phyloP scores from a whole-genome alignment of 2,329 filamentous ascomycete species.

The Coccinonectria pachysandricola region DNA sequence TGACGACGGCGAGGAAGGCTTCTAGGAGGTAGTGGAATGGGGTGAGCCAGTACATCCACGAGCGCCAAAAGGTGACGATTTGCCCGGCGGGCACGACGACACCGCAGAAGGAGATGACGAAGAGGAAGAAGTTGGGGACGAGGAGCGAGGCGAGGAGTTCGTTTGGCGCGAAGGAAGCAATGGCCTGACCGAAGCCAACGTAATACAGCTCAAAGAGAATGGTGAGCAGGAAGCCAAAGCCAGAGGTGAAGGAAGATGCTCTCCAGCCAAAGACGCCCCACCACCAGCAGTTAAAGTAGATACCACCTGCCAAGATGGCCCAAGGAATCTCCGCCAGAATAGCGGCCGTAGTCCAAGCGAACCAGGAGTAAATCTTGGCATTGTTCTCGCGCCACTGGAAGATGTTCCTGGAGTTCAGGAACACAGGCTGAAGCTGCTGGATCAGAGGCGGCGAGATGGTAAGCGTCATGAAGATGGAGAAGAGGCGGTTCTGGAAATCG shows the following conservation, averaged over 20 bases:
- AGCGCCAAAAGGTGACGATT: slow-evolving; percentile 53
- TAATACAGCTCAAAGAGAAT: slow-evolving; percentile 59
- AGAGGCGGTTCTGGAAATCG: slow-evolving; percentile 61
- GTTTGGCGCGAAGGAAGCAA: slow-evolving; percentile 57
- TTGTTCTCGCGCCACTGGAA: slow-evolving; percentile 64
- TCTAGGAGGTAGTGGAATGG: slow-evolving; percentile 60
- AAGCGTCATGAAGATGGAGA: slow-evolving; percentile 67
- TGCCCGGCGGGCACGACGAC: slow-evolving; percentile 52
- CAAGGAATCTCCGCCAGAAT: slow-evolving; percentile 64
- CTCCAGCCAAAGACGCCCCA: slow-evolving; percentile 39
- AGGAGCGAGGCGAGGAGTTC: slow-evolving; percentile 55
- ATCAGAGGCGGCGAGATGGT: slow-evolving; percentile 66
- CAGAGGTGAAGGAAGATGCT: slow-evolving; percentile 43
- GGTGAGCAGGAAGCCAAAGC: slow-evolving; percentile 52
- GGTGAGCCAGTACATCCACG: slow-evolving; percentile 56
- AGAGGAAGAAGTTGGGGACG: slow-evolving; percentile 60
- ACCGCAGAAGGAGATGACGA: slow-evolving; percentile 60
- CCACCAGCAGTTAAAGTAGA: slow-evolving; percentile 45
- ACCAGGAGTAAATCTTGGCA: slow-evolving; percentile 73
- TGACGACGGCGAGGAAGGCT: slow-evolving; percentile 45
- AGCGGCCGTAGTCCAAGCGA: slow-evolving; percentile 55
- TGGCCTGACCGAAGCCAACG: slow-evolving; percentile 54
- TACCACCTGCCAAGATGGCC: slow-evolving; percentile 49
- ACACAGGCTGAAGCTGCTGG: slow-evolving; percentile 67
- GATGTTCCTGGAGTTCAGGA: slow-evolving; percentile 53